Percentiles rank a stretch among this genome's conserved stretches.
These are phyloP conservation scores for Beta corolliflora DNA, from an alignment of 179 eudicot species.

Conservation along the genomic window DNA sequence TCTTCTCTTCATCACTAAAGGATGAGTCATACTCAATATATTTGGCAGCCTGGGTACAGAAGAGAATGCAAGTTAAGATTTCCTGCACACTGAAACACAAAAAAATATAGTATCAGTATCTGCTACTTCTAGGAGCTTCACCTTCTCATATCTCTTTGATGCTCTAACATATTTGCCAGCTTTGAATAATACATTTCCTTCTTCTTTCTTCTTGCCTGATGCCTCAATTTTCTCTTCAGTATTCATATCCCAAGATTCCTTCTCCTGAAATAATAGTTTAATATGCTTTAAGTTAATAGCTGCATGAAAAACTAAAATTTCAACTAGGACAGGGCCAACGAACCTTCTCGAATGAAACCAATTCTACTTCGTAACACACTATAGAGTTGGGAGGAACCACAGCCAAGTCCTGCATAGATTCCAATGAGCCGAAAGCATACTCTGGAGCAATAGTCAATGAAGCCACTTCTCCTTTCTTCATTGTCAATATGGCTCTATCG, in stretches of 20 bases:
- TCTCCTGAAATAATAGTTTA: conserved; percentile 50
- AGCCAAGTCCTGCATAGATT: conserved; percentile 80
- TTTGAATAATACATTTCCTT: conserved; percentile 79
- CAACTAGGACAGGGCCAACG: background rate
- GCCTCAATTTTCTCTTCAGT: conserved; percentile 84
- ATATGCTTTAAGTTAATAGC: background rate
- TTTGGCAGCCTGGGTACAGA: conserved; percentile 68
- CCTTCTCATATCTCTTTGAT: conserved; percentile 93
- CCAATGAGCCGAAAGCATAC: conserved; percentile 78
- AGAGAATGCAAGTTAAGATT: background rate
- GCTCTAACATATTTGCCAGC: conserved; percentile 80
- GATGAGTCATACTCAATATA: conserved; percentile 76
- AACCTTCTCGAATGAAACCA: conserved; percentile 85
- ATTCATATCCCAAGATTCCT: conserved; percentile 96
- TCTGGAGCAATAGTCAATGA: conserved; percentile 71
- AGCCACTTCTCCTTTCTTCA: conserved; percentile 99
- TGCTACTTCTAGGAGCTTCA: conserved; percentile 7
- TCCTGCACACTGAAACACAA: too few species aligned
- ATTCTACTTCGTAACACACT: conserved; percentile 61
- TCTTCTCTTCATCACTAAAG: conserved; percentile 91
- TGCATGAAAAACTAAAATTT: background rate
- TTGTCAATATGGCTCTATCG: conserved; percentile 76
- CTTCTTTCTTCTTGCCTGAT: conserved; percentile 88
- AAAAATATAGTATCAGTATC: background rate
- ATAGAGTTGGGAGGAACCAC: conserved; percentile 84